Percentiles rank a stretch among this genome's conserved stretches.
Conservation (phyloP, 371 early-diverging fungal species). For the Mortierella sp. region DNA sequence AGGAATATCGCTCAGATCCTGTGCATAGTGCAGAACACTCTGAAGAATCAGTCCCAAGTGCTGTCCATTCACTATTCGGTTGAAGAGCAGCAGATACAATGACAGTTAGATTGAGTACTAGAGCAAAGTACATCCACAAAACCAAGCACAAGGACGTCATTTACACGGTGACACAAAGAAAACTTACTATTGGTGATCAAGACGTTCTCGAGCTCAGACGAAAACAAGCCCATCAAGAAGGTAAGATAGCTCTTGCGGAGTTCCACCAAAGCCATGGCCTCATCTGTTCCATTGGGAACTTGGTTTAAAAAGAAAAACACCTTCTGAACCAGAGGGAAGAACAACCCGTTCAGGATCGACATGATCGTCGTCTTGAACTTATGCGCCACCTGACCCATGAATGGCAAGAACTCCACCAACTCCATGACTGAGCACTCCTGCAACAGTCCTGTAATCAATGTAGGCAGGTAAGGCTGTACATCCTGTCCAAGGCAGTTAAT, state of each 20-base stretch:
- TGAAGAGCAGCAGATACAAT: background rate
- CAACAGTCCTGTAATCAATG: slow-evolving; percentile 85
- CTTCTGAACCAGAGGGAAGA: slow-evolving; percentile 85
- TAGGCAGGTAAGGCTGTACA: slow-evolving; percentile 85
- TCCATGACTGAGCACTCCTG: slow-evolving; percentile 84
- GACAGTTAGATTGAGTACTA: background rate
- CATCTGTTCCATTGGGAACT: slow-evolving; percentile 92
- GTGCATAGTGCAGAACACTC: slow-evolving; percentile 84
- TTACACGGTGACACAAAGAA: background rate
- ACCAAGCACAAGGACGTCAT: background rate
- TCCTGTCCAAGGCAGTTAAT: slow-evolving; percentile 90
- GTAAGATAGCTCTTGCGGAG: slow-evolving; percentile 88
- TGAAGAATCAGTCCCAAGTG: slow-evolving; percentile 83
- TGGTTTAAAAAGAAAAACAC: slow-evolving; percentile 89
- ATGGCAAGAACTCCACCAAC: slow-evolving; percentile 90
- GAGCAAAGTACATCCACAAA: background rate
- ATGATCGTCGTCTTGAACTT: slow-evolving; percentile 85
- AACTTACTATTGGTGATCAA: slow-evolving; percentile 80
- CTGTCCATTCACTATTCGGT: slow-evolving; percentile 71
- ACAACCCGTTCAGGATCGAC: slow-evolving; percentile 80
- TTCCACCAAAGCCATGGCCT: slow-evolving; percentile 80
- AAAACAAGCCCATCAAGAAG: slow-evolving; percentile 88
- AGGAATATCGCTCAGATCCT: slow-evolving; percentile 79
- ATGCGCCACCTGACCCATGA: slow-evolving; percentile 86
- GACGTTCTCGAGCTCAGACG: slow-evolving; percentile 83